Base-by-base conservation (phyloP, 1,139 yeast species). In the Sporopachydermia cereana region DNA sequence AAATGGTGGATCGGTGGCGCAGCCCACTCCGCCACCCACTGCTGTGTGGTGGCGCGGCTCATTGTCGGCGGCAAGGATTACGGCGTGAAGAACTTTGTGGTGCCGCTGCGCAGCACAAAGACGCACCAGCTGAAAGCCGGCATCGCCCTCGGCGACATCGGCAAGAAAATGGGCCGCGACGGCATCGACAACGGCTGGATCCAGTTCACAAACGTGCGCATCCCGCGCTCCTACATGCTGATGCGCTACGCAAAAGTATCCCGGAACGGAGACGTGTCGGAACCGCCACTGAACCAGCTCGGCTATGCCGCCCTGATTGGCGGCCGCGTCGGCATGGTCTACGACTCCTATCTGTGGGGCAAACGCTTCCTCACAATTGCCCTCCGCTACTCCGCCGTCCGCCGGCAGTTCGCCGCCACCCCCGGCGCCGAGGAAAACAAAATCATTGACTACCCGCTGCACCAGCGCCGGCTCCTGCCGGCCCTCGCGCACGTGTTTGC, bases 1-100 rank as follows among this genome's bases (percentile, higher is more conserved):
- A 88, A 88, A 65, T 88, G 96, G 96, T 88, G 96, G 96, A 88
- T 88, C 57, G 96, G 96, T 46, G 96, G 96, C 58, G 96, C 96
- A 45, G 96, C 96, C 3, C 95, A 85, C 60, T 81, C 95, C 23
- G 83, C 96, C 7, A 84, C 91, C 43, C 96, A 88, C 64, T 69
- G 86, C 23, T 76, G 83, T 31, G 80, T 76, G 44, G 88, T 79
- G 58, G 96, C 96, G 27, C 74, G 96, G 56, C 72, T 88, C 55
- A 75, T 83, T 50, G 89, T 85, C 36, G 73, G 79, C 47, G 91
- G 85, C 42, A 74, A 82, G 62, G 96, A 88, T 62, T 80, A 84
- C 59, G 96, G 96, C 46, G 95, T 86, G 53, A 85, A 85, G 67
- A 82, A 88, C 21, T 85, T 88, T 65, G 84, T 88, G 23, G 95